Evolutionary conservation across 768 basidiomycete species (phyloP).

Genomic region (Auricularia sp.): DNA sequence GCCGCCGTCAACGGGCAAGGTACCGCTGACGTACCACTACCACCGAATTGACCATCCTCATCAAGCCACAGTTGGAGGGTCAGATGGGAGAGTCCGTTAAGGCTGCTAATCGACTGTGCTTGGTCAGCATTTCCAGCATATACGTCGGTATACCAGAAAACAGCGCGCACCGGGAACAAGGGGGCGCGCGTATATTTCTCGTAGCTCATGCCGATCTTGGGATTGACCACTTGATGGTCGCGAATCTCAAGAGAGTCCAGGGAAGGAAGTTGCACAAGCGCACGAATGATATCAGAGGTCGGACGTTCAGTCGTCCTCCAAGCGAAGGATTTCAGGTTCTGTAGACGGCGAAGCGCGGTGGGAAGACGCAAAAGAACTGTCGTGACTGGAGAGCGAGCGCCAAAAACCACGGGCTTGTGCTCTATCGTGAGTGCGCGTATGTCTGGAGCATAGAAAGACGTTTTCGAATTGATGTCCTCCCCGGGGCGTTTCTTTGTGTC

Average conservation of each 20-base stretch:
- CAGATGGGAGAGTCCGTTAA: background rate
- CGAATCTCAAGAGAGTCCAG: background rate
- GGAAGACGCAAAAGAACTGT: background rate
- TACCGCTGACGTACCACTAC: background rate
- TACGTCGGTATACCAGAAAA: no score
- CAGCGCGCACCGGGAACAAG: background rate
- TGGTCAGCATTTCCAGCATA: no score
- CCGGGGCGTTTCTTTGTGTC: background rate
- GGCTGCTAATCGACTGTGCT: background rate
- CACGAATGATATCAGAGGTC: background rate
- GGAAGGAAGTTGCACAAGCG: background rate
- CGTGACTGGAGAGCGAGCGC: background rate
- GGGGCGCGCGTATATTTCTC: background rate
- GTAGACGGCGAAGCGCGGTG: background rate
- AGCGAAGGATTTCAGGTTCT: background rate
- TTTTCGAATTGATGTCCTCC: background rate
- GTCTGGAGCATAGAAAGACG: background rate
- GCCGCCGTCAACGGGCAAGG: no score
- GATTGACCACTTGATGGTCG: background rate
- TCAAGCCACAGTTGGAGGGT: background rate
- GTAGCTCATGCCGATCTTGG: background rate
- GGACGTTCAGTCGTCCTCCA: background rate
- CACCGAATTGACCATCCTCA: background rate
- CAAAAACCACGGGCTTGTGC: background rate
- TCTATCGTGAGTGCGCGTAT: background rate